Evolutionary conservation across 148 eudicot genomes (phyloP), one percentile per base, ranked within the genome.

Genomic region (Diospyros kaki): DNA sequence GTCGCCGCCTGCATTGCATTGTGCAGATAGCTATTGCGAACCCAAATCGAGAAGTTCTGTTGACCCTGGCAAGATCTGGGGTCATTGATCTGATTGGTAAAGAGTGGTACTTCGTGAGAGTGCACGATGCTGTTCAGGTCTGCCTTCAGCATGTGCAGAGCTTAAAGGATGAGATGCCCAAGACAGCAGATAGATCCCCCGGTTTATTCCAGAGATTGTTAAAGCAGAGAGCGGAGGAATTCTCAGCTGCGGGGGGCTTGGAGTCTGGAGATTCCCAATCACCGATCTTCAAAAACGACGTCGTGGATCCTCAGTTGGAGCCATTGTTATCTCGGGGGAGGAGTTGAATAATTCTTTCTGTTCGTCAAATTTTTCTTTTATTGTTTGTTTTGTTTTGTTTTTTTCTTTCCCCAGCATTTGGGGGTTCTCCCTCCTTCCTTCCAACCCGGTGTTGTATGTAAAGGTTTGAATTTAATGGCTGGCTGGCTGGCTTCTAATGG

Each of bases 71-170:
- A 66, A 86, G 79, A 79, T 82, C 99, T 8, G 91, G 97, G n/a
- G 71, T 93, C 40, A 90, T 96, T 41, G 98, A 96, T 40, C 79
- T 89, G 64, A 85, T 96, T 9, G 99, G 99, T 41, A 89, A 88
- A 79, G 98, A 96, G 78, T 96, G 99, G 99, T 93, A 76, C 79
- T 96, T 95, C 48, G 99, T 96, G 77, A 90, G 99, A 84, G 92
- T 91, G 39, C 99, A 96, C 46, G 99, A 96, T 71, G 98, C 98
- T 17, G 91, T 91, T 70, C 99, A 91, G 84, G 92, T 91, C 72
- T 93, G 99, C 82, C 94, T 96, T 75, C 91, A 89, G 71, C 86
- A 87, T 14, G 88, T 93, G 12, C 94, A 86, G 79, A 87, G 85
- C 76, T 75, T 81, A 43, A 70, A 75, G 3, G 89, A n/a, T n/a